Evolutionary conservation across 305 asterid genomes (phyloP).

Genomic region (Rubia balearica): DNA sequence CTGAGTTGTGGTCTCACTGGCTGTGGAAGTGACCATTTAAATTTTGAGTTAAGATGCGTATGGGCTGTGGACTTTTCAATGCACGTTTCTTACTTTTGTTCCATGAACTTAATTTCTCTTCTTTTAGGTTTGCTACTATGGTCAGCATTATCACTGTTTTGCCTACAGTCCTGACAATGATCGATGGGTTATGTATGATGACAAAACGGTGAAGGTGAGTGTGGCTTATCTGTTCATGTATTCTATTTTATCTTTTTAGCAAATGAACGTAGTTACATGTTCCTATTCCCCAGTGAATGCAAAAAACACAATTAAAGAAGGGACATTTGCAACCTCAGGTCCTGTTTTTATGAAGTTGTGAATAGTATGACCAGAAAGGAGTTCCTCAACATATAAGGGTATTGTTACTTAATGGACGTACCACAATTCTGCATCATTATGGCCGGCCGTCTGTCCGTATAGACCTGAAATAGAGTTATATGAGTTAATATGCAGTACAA

Average conservation of each 20-base stretch:
- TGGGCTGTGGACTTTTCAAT: neutral
- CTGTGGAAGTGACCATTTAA: neutral
- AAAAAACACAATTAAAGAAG: constrained; percentile 20
- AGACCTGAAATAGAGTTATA: constrained; percentile 19
- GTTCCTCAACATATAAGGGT: constrained; percentile 18
- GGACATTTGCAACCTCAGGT: constrained; percentile 97
- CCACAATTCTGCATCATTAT: constrained; percentile 14
- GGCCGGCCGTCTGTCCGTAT: neutral
- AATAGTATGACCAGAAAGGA: constrained; percentile 30
- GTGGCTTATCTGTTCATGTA: neutral
- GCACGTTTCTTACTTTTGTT: neutral
- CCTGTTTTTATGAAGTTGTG: constrained; percentile 81
- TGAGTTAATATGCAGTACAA: constrained; percentile 22
- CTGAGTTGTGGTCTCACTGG: neutral
- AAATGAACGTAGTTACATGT: neutral
- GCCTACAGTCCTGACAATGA: constrained; percentile 72
- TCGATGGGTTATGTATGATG: constrained; percentile 93
- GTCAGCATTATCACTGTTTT: constrained; percentile 96
- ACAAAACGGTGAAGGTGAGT: constrained; percentile 82
- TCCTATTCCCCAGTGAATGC: neutral
- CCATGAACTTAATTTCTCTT: neutral
- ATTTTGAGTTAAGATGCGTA: neutral
- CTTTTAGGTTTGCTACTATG: constrained; percentile 33
- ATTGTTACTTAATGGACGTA: constrained; percentile 16
- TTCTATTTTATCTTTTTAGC: neutral